A percentile compares a stretch with the other conserved stretches of the same genome.
phyloP scores from a whole-genome alignment of 768 basidiomycete species.

The Lanmaoa pseudosensibilis region DNA sequence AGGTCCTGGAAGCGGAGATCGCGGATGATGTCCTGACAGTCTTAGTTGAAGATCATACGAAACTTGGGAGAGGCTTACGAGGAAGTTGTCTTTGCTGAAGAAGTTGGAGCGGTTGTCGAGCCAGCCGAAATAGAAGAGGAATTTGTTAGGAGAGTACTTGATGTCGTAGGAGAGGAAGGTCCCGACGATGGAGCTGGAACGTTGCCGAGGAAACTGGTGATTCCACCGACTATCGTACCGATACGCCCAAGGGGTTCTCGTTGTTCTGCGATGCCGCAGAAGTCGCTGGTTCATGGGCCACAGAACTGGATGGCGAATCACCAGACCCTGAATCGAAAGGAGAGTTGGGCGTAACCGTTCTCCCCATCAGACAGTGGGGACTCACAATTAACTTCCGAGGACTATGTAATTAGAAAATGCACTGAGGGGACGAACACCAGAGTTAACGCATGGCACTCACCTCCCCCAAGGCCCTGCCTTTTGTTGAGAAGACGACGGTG shows the following conservation, averaged over 20 bases:
- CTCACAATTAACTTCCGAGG: slow-evolving; percentile 25
- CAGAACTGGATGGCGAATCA: slow-evolving; percentile 2
- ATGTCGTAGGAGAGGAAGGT: slow-evolving; percentile 14
- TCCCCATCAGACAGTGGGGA: not conserved
- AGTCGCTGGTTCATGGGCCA: not conserved
- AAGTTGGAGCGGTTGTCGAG: slow-evolving; percentile 20
- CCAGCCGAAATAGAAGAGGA: slow-evolving; percentile 29
- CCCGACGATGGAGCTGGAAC: slow-evolving; percentile 20
- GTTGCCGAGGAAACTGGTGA: slow-evolving; percentile 18
- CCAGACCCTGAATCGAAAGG: slow-evolving; percentile 11
- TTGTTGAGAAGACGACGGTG: slow-evolving; percentile 20
- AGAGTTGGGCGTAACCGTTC: not conserved
- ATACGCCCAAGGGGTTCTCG: too few relatives aligned
- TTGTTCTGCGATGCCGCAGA: not conserved
- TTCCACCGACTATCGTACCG: slow-evolving; percentile 6
- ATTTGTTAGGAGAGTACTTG: slow-evolving; percentile 21
- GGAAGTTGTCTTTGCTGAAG: too few relatives aligned
- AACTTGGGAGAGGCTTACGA: slow-evolving; percentile 21
- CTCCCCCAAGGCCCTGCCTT: slow-evolving; percentile 30
- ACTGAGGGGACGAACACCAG: not conserved
- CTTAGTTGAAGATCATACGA: not conserved
- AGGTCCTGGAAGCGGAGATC: slow-evolving; percentile 9
- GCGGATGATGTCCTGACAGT: slow-evolving; percentile 8
- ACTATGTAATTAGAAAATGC: slow-evolving; percentile 6
- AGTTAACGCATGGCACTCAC: slow-evolving; percentile 23